These are phyloP conservation scores for Hyaloperonospora brassicae DNA, from an alignment of 352 stramenopile genomes.

Conservation along the genomic window DNA sequence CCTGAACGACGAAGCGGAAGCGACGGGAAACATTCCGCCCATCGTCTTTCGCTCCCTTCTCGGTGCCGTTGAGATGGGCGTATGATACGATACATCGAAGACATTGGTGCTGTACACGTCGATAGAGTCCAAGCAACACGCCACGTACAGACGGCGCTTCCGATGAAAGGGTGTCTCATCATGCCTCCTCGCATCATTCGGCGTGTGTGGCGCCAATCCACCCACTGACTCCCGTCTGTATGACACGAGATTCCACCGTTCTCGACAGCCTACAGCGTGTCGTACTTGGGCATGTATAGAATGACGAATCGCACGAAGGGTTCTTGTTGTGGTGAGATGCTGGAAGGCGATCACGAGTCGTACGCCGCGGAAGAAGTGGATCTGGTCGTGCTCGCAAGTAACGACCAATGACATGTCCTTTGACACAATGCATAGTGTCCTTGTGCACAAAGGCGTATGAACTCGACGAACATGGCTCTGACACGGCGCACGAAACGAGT, in stretches of 20 bases:
- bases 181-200: conserved; percentile 33
- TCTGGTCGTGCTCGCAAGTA: conserved; percentile 22
- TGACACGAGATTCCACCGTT: conserved; percentile 13
- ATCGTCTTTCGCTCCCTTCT: conserved; percentile 42
- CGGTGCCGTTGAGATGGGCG: conserved; percentile 39
- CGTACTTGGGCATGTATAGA: conserved; percentile 40
- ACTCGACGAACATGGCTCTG: conserved; percentile 27
- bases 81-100: conserved; percentile 49
- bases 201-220: conserved; percentile 35
- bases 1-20: conserved; percentile 38
- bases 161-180: conserved; percentile 43
- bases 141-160: conserved; percentile 12
- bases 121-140: conserved; percentile 8
- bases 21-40: conserved; percentile 18
- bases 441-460: conserved; percentile 32
- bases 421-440: conserved; percentile 28
- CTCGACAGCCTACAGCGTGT: conserved; percentile 9
- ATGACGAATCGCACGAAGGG: conserved; percentile 11
- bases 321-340: conserved; percentile 16
- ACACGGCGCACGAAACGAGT: conserved; percentile 1
- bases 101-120: conserved; percentile 40
- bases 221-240: conserved; percentile 32
- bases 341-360: conserved; percentile 12
- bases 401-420: conserved; percentile 29
- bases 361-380: conserved; percentile 10